Evolutionary conservation across 257 asterid genomes (phyloP).

Genomic region (Solanum virginianum): DNA sequence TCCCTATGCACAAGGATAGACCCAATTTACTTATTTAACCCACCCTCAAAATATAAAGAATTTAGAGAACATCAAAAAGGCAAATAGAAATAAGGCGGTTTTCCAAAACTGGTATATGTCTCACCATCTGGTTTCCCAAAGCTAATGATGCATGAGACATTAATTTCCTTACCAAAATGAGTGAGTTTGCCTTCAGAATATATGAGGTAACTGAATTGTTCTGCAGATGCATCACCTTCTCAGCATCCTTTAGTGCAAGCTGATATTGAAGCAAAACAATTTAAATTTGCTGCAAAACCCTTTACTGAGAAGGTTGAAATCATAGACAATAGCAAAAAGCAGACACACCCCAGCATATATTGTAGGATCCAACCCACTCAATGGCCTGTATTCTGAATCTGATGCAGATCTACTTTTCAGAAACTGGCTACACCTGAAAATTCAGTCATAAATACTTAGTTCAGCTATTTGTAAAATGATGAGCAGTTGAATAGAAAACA

Average conservation of each 20-base stretch:
- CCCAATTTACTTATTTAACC: background rate
- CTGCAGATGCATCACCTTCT: conserved; percentile 55
- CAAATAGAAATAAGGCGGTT: background rate
- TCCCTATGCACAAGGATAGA: background rate
- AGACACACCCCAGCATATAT: conserved; percentile 76
- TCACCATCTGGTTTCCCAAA: background rate
- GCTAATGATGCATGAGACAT: background rate
- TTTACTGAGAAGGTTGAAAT: background rate
- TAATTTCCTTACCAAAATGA: conserved; percentile 56
- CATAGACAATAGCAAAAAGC: background rate
- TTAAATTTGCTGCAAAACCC: background rate
- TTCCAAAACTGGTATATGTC: background rate
- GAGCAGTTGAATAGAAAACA: background rate
- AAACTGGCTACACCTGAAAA: conserved; percentile 58
- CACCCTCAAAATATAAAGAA: background rate
- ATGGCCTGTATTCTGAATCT: conserved; percentile 68
- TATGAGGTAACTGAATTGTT: conserved; percentile 32
- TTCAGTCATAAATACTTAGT: background rate
- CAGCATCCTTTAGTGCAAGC: conserved; percentile 95
- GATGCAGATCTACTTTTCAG: conserved; percentile 66
- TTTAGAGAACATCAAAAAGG: background rate
- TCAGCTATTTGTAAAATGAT: background rate
- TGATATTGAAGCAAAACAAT: conserved; percentile 13
- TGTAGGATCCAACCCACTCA: conserved; percentile 90
- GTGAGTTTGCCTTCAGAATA: conserved; percentile 84